These are phyloP conservation scores for Paramyrothecium sp. DNA, from an alignment of 2,329 filamentous ascomycete genomes.

Conservation along the genomic window DNA sequence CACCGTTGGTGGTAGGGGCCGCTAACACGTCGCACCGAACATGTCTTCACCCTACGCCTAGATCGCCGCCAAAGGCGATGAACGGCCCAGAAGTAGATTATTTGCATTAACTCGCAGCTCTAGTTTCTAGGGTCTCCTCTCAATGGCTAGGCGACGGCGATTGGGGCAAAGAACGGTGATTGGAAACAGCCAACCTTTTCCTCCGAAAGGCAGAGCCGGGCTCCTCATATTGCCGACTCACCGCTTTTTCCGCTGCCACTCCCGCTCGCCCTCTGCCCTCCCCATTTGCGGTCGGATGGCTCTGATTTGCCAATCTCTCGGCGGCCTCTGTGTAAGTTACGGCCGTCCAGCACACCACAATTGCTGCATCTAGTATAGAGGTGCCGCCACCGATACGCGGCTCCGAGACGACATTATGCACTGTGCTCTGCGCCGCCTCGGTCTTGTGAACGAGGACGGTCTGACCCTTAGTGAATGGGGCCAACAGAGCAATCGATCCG, in stretches of 20 bases:
- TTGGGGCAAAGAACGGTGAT: not conserved
- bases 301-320: no score
- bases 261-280: not conserved
- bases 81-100: not conserved
- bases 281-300: no score
- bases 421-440: no score
- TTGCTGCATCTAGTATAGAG: no score
- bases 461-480: no score
- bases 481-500: no score
- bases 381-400: no score
- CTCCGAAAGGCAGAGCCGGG: not conserved
- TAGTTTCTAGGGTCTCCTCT: not conserved
- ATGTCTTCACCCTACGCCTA: not conserved
- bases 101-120: not conserved
- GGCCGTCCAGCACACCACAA: no score
- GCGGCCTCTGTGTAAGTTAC: no score
- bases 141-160: not conserved
- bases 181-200: no score
- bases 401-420: no score
- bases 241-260: constrained; percentile 1
- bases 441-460: no score
- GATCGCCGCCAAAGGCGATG: not conserved
- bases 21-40: not conserved
- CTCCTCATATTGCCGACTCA: constrained; percentile 1
- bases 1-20: not conserved